Evolutionary conservation across 2,329 filamentous ascomycete genomes (phyloP), one percentile per base, ranked within the genome.

Genomic region (Torrubiella hemipterigena): DNA sequence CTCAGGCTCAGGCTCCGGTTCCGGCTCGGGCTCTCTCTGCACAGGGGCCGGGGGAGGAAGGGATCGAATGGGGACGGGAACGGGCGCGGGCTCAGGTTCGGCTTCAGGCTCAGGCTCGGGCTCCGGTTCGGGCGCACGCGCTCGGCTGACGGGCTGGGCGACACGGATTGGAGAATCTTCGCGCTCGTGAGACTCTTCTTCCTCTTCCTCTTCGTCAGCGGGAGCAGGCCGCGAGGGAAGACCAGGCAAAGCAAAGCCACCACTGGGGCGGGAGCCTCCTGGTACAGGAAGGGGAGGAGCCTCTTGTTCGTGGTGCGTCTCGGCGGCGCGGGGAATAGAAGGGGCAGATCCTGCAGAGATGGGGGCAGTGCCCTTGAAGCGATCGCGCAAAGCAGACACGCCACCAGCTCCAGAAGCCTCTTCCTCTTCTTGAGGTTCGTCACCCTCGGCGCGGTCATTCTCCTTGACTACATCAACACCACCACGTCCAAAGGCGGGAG

Each of bases 91-190:
- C 23, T 39, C 37, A 5, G 33, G 29, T 8, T 30, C 22, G 13
- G 29, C 25, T 19, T 31, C 38, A 7, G 38, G 37, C 11, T 28
- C 31, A 12, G 34, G 33, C 13, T 20, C 25, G 14, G 38, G 31
- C 13, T 34, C 34, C 9, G 38, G 38, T 21, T 27, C 35, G 12
- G 29, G 32, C 22, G 27, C 38, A n/a, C 32, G 29, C 16, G 67
- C 71, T 35, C 81, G 81, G 30, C 74, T 67, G 33, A 96, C 81
- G 4, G 91, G 91, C 55, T 89, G 79, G 11, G 87, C 86, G 42
- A 96, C 71, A 30, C 81, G 81, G 39, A 93, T 78, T 6, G 89
- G 89, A 2, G 84, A 95, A 28, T 64, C 60, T 29, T 77, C 68
- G 34, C 69, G 68, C 39, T 66, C 67, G 30, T 57, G 36, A 14